Conservation (phyloP, 371 early-diverging fungal species). For the Zychaea mexicana region DNA sequence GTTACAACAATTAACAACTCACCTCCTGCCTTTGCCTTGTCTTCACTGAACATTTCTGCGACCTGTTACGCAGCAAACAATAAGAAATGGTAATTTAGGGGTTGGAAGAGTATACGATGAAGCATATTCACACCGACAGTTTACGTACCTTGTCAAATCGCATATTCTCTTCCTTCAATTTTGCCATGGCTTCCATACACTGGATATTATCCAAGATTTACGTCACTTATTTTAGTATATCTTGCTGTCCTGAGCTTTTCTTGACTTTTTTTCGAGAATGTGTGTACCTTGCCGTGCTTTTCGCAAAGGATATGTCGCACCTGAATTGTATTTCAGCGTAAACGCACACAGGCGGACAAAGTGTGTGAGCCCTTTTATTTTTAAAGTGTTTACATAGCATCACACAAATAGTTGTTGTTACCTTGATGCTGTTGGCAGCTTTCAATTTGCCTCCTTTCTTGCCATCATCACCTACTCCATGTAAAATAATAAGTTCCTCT, state of each 20-base stretch:
- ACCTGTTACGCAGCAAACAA: constrained; percentile 55
- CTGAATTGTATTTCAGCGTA: constrained; percentile 23
- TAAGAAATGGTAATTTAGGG: too few species aligned
- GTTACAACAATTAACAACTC: too few species aligned
- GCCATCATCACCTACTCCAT: constrained; percentile 23
- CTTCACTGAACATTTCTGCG: constrained; percentile 85
- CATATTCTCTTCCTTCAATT: constrained; percentile 59
- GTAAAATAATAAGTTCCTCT: too few species aligned
- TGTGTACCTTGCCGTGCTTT: constrained; percentile 69
- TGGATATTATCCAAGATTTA: constrained; percentile 6
- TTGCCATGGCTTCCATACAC: constrained; percentile 61
- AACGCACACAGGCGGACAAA: not conserved
- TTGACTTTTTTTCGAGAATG: too few species aligned
- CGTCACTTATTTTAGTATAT: constrained; percentile 1
- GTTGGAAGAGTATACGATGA: too few species aligned
- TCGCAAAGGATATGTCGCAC: constrained; percentile 89
- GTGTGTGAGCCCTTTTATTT: not conserved
- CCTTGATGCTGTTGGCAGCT: constrained; percentile 74
- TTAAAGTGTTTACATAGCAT: not conserved
- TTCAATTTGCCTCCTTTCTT: constrained; percentile 69
- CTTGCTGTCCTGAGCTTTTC: too few species aligned
- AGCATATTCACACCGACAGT: too few species aligned
- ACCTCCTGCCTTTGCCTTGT: constrained; percentile 81
- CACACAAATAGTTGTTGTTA: too few species aligned
- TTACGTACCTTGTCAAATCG: constrained; percentile 62